These are phyloP conservation scores for Mucor circinelloides DNA, from an alignment of 371 early-diverging fungal genomes.

Conservation along the genomic window DNA sequence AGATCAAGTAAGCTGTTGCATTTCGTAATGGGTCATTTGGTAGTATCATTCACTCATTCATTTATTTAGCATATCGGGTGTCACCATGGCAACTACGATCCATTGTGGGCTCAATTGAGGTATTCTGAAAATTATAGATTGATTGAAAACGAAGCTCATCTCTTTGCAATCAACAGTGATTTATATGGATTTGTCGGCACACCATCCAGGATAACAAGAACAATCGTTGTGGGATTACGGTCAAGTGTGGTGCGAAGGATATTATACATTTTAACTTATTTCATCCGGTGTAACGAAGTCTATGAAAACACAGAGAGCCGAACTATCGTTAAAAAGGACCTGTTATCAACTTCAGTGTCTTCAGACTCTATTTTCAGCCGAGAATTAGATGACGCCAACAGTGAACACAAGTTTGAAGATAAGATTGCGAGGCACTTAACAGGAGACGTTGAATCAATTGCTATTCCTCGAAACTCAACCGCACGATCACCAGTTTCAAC, in stretches of 20 bases:
- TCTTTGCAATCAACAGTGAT: slow-evolving; percentile 44
- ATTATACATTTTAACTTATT: slow-evolving; percentile 61
- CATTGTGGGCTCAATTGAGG: slow-evolving; percentile 71
- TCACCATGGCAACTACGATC: slow-evolving; percentile 64
- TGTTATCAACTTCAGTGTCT: slow-evolving; percentile 3
- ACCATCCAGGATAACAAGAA: slow-evolving; percentile 55
- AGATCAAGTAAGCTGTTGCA: slow-evolving; percentile 25
- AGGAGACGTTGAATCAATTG: slow-evolving; percentile 52
- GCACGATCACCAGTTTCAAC: background rate
- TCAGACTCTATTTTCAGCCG: slow-evolving; percentile 33
- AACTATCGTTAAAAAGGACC: slow-evolving; percentile 4
- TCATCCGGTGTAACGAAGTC: slow-evolving; percentile 71
- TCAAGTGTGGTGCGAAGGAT: slow-evolving; percentile 58
- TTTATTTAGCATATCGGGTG: slow-evolving; percentile 33
- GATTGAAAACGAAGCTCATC: background rate
- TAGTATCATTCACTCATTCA: background rate
- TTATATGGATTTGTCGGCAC: slow-evolving; percentile 65
- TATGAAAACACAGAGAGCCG: slow-evolving; percentile 54
- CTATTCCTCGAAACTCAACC: slow-evolving; percentile 29
- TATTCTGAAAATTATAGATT: slow-evolving; percentile 11
- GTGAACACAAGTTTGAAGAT: slow-evolving; percentile 37
- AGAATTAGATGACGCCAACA: slow-evolving; percentile 34
- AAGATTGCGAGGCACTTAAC: slow-evolving; percentile 46
- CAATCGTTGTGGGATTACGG: slow-evolving; percentile 60
- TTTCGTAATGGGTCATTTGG: background rate